These are phyloP conservation scores for Ustilago trichophora DNA, from an alignment of 1,284 basidiomycete genomes.

Conservation along the genomic window DNA sequence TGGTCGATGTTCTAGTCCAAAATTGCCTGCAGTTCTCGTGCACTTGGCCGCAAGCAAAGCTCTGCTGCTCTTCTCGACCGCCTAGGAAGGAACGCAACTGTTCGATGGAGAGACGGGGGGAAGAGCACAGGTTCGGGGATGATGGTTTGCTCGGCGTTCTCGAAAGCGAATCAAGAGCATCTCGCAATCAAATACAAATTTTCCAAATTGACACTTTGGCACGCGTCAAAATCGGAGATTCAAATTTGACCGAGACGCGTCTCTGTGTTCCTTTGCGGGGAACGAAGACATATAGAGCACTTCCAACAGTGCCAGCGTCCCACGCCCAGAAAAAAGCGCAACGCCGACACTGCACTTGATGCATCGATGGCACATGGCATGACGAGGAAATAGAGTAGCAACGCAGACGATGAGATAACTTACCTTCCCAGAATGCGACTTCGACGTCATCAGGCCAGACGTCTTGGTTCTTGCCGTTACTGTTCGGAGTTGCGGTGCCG, in stretches of 20 bases:
- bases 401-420: too few species aligned
- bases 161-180: neutral
- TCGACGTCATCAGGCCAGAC: constrained; percentile 69
- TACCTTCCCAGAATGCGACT: constrained; percentile 68
- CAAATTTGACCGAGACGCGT: constrained; percentile 32
- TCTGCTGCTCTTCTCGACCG: too few species aligned
- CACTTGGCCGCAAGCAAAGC: too few species aligned
- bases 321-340: too few species aligned
- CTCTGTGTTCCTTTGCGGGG: neutral
- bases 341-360: neutral
- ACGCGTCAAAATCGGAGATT: constrained; percentile 17
- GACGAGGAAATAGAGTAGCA: too few species aligned
- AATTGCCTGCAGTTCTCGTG: too few species aligned
- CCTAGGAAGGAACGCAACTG: too few species aligned
- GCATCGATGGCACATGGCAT: too few species aligned
- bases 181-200: constrained; percentile 13
- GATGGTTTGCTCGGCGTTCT: constrained; percentile 30
- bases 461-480: constrained; percentile 64
- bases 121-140: constrained; percentile 4
- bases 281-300: constrained; percentile 3
- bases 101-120: too few species aligned
- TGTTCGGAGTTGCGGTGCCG: constrained; percentile 20
- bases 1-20: too few species aligned
- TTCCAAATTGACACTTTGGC: constrained; percentile 6
- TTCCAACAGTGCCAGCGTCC: constrained; percentile 22